Evolutionary conservation across 305 asterid genomes (phyloP).

Genomic region (Stenogyne calaminthoides): DNA sequence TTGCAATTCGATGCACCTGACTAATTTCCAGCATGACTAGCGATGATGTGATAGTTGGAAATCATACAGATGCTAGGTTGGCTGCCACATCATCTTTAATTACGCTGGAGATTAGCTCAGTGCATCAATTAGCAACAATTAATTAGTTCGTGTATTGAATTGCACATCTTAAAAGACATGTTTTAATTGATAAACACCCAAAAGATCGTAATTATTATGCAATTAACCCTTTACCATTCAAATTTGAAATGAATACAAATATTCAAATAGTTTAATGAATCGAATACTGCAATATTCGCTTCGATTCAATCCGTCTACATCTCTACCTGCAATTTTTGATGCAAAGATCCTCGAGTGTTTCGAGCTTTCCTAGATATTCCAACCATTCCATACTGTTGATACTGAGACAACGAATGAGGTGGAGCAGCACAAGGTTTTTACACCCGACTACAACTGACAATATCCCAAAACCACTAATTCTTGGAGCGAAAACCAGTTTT

Average conservation of each 20-base stretch:
- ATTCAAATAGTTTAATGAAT: background rate
- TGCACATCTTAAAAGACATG: no score
- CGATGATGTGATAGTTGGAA: no score
- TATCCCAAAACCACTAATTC: conserved; percentile 82
- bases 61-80: no score
- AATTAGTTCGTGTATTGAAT: no score
- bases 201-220: no score
- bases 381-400: conserved; percentile 72
- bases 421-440: conserved; percentile 56
- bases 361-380: conserved; percentile 74
- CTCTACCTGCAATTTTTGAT: conserved; percentile 55
- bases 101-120: no score
- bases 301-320: background rate
- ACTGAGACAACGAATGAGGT: conserved; percentile 71
- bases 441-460: conserved; percentile 74
- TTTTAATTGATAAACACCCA: no score
- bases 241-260: background rate
- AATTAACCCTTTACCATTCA: no score
- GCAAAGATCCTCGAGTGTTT: conserved; percentile 70
- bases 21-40: no score
- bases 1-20: no score
- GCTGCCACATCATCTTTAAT: no score
- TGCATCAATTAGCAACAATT: no score
- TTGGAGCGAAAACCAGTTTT: conserved; percentile 64
- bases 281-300: background rate